Conservation (phyloP, 768 basidiomycete species). For the Dioszegia hungarica region DNA sequence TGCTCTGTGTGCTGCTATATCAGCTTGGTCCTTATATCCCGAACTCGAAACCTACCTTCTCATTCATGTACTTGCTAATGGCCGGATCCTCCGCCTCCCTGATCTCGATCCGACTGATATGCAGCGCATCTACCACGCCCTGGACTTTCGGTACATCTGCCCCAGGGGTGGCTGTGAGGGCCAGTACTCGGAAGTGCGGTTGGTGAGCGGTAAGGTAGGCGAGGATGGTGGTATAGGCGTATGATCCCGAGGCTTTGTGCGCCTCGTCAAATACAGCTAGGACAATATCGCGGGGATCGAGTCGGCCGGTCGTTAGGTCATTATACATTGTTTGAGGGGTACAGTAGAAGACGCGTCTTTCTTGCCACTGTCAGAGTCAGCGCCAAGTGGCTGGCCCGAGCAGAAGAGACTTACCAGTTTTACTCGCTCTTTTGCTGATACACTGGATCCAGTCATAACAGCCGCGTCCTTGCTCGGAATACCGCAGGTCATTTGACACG, state of each 20-base stretch:
- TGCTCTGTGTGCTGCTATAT: conserved; percentile 62
- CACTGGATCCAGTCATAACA: conserved; percentile 72
- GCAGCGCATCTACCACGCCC: conserved; percentile 79
- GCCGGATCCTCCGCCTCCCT: conserved; percentile 86
- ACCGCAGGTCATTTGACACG: conserved; percentile 87
- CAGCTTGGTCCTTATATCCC: not conserved
- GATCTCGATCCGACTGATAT: conserved; percentile 92
- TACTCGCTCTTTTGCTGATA: conserved; percentile 21
- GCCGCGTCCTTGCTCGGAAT: conserved; percentile 80
- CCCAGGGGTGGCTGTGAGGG: conserved; percentile 93
- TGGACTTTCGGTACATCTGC: conserved; percentile 81
- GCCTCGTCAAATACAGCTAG: conserved; percentile 92
- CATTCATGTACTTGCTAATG: conserved; percentile 74
- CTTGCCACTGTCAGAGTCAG: conserved; percentile 35
- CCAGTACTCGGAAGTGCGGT: conserved; percentile 84
- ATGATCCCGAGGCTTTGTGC: conserved; percentile 86
- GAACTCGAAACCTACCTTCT: conserved; percentile 58
- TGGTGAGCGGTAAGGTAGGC: conserved; percentile 91
- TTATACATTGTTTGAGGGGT: conserved; percentile 92
- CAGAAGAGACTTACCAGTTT: conserved; percentile 16
- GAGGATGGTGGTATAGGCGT: conserved; percentile 83
- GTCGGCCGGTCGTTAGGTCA: conserved; percentile 67
- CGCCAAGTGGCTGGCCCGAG: not conserved
- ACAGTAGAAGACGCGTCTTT: conserved; percentile 77
- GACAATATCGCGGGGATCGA: conserved; percentile 74